phyloP scores from a whole-genome alignment of 805 yeast species.

The Pichia ethanolica region DNA sequence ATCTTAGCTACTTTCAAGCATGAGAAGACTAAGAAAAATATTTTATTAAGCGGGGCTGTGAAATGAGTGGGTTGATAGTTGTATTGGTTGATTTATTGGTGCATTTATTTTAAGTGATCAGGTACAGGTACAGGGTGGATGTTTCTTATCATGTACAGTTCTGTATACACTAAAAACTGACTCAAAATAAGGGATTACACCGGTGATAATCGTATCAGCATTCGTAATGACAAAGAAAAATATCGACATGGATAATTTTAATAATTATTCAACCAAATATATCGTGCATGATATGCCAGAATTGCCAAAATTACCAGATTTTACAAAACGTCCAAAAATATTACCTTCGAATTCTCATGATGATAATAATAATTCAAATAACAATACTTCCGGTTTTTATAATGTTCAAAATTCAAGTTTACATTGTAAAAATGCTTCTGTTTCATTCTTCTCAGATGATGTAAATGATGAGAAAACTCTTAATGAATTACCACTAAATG shows the following conservation, averaged over 20 bases:
- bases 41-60: too few relatives aligned
- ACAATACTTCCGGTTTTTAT: not conserved
- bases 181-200: too few relatives aligned
- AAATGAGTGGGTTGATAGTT: too few relatives aligned
- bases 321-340: slow-evolving; percentile 6
- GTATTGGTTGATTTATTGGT: too few relatives aligned
- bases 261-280: not conserved
- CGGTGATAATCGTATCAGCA: not conserved
- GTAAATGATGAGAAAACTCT: slow-evolving; percentile 16
- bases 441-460: slow-evolving; percentile 24
- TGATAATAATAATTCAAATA: too few relatives aligned
- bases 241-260: not conserved
- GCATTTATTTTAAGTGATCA: too few relatives aligned
- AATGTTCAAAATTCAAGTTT: not conserved
- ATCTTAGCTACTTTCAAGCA: too few relatives aligned
- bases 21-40: too few relatives aligned
- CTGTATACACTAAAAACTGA: too few relatives aligned
- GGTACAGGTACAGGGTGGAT: too few relatives aligned
- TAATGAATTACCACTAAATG: slow-evolving; percentile 17
- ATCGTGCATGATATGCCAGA: not conserved
- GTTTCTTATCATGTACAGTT: too few relatives aligned
- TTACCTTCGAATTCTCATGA: not conserved
- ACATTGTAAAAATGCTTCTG: slow-evolving; percentile 17
- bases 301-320: slow-evolving; percentile 8
- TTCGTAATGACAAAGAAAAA: not conserved